phyloP scores from a whole-genome alignment of 179 eudicot species.

The Patellifolia procumbens region DNA sequence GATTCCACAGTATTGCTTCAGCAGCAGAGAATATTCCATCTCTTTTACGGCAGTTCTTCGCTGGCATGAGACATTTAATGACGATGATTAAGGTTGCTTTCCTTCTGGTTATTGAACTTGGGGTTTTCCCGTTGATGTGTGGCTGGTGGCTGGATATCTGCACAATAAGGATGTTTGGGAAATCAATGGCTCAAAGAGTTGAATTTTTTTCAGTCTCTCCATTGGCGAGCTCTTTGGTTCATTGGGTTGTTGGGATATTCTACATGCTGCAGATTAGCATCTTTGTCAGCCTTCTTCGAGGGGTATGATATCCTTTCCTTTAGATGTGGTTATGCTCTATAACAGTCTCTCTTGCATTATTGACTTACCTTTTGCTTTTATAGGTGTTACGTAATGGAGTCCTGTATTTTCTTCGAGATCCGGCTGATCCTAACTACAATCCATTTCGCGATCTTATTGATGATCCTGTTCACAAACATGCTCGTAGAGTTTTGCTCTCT shows the following conservation, averaged over 20 bases:
- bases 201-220: slow-evolving; percentile 90
- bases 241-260: slow-evolving; percentile 95
- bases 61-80: slow-evolving; percentile 90
- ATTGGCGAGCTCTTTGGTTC: slow-evolving; percentile 86
- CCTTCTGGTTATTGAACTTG: slow-evolving; percentile 93
- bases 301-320: slow-evolving; percentile 50
- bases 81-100: slow-evolving; percentile 98
- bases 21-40: slow-evolving; percentile 87
- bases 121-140: slow-evolving; percentile 96
- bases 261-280: slow-evolving; percentile 97
- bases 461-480: slow-evolving; percentile 99
- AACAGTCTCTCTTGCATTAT: background rate
- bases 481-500: slow-evolving; percentile 91
- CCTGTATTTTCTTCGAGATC: slow-evolving; percentile 95
- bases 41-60: slow-evolving; percentile 82
- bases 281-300: slow-evolving; percentile 99
- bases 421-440: slow-evolving; percentile 98
- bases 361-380: slow-evolving; percentile 7
- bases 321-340: slow-evolving; percentile 17
- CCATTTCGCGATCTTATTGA: slow-evolving; percentile 97
- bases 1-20: slow-evolving; percentile 87
- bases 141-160: slow-evolving; percentile 99
- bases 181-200: slow-evolving; percentile 76
- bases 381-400: slow-evolving; percentile 95
- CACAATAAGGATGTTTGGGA: slow-evolving; percentile 94